Evolutionary conservation across 1,139 yeast genomes (phyloP), one percentile per base, ranked within the genome.

Genomic region (Lipomyces yarrowii): DNA sequence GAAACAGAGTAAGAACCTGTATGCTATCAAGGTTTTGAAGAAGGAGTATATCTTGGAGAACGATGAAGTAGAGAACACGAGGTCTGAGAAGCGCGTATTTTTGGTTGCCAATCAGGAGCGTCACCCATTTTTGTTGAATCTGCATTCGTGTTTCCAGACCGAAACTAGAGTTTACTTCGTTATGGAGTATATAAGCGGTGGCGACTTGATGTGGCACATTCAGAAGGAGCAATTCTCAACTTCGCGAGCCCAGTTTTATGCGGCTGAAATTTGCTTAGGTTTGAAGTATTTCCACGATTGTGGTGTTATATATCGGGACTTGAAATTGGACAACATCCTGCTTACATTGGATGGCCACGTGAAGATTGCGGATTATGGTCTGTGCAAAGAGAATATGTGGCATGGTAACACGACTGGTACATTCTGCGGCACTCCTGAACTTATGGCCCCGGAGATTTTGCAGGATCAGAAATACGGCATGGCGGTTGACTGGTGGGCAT

Each of bases 401-500:
- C 83, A 83, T 74, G 91, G 91, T n/a, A 86, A 84, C 71, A 91
- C 94, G 37, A 96, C 99, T 0, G 90, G 94, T 11, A 94, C 99
- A 0, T 94, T 94, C 80, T 96, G 99, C 81, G 99, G 99, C 74
- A 94, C 99, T 0, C 99, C 99, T 0, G 99, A 94, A 77, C 91
- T 94, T 74, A 94, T 94, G 97, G 99, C 99, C 0, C 99, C 99
- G 0, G 99, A 94, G 78, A 93, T 94, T 73, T 83, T 96, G 74
- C 87, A 91, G 66, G 98, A 96, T 64, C 96, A 92, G 77, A 89
- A 88, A 69, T 94, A 94, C 75, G 96, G 92, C 61, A 86, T 96
- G 73, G 90, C 96, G 59, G 99, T 94, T 63, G 99, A 94, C 79
- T 96, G 99, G 99, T 94, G 99, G 99, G 98, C 99, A 0, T 91